Percentiles rank a stretch among this genome's conserved stretches.
These are phyloP conservation scores for Earliella scabrosa DNA, from an alignment of 1,284 basidiomycete species.

Conservation along the genomic window DNA sequence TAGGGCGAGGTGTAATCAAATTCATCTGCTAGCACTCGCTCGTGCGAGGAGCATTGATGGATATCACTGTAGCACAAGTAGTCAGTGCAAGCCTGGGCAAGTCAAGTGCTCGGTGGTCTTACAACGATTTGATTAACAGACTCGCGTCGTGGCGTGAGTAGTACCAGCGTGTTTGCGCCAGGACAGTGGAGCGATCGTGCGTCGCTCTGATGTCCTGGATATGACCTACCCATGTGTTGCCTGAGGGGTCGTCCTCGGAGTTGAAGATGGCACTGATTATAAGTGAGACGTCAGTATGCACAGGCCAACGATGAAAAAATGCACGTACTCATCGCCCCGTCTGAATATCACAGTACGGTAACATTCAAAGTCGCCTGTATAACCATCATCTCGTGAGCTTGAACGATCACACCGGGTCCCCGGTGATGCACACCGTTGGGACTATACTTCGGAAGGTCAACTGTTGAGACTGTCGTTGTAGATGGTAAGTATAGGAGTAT, in stretches of 20 bases:
- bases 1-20: constrained; percentile 18
- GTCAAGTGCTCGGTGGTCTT: neutral
- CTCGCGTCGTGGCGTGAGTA: constrained; percentile 19
- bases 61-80: constrained; percentile 4
- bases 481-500: too few relatives aligned
- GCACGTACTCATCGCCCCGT: neutral
- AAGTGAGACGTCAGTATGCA: too few relatives aligned
- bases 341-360: neutral
- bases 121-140: constrained; percentile 13
- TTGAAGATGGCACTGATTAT: constrained; percentile 20
- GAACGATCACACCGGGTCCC: too few relatives aligned
- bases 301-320: too few relatives aligned
- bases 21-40: constrained; percentile 24
- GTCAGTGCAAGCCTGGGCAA: too few relatives aligned
- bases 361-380: too few relatives aligned
- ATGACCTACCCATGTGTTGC: constrained; percentile 18
- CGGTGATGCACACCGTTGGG: too few relatives aligned
- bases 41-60: constrained; percentile 12
- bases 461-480: too few relatives aligned
- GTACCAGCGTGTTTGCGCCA: constrained; percentile 22
- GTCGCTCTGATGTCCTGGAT: constrained; percentile 12
- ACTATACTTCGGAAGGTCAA: too few relatives aligned
- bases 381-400: neutral
- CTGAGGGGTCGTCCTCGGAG: constrained; percentile 9
- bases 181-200: neutral